Base-by-base conservation (phyloP, 106 monocot species). In the Dioscorea alata region DNA sequence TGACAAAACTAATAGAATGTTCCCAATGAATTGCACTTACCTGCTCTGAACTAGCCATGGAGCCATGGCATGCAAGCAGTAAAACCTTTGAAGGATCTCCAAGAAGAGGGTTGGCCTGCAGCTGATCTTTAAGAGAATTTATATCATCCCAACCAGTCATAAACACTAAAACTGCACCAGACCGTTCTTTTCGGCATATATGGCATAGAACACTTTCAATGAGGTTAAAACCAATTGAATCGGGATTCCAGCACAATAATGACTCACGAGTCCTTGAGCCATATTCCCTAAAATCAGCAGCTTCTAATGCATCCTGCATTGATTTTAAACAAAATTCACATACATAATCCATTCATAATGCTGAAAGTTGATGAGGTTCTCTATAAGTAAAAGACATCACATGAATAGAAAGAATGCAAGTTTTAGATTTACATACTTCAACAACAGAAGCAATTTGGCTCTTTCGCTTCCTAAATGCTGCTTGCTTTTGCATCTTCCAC, bases 81-180 rank as follows among this genome's bases (percentile, higher is more conserved):
- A 99, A 84, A 70, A 99, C 99, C 74, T 83, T 90, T 33, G 66
- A 75, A 57, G 85, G 84, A 83, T 99, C 93, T 58, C 99, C 99
- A 68, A 99, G 85, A 79, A 99, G 54, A 34, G 82, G 85, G 76
- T 99, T 80, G 57, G 93, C 75, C 71, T 81, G 87, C 35, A 99
- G 85, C 69, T 99, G 93, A 48, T 99, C 99, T 78, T 99, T 99
- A 13, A 99, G 79, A 69, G 89, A 79, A 83, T 99, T 99, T 58
- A 99, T 99, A 72, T 93, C 99, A 90, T 99, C 99, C 99, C 99
- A 99, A 18, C 99, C 99, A 60, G 99, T 99, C 99, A 99, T 99
- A 69, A 99, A 99, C 35, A 93, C 99, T 63, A 99, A 81, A 85
- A 99, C 70, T 21, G 93, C 99, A 57, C 99, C 99, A 50, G 87